Conservation (phyloP, 2,329 filamentous ascomycete genomes). For the Rugonectria rugulosa region DNA sequence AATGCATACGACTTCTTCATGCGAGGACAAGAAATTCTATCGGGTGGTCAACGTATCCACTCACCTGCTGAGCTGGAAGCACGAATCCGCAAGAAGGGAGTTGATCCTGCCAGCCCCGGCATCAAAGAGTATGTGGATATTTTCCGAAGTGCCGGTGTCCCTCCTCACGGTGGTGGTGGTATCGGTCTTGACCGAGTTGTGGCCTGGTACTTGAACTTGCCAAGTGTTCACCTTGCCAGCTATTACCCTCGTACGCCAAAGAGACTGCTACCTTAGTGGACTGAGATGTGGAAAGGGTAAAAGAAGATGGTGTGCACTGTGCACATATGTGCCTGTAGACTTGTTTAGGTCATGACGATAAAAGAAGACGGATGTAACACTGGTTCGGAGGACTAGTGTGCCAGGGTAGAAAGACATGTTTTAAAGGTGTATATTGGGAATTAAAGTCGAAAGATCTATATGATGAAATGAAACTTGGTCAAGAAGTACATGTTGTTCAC, state of each 20-base stretch:
- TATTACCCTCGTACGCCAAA: constrained; percentile 69
- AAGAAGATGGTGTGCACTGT: constrained; percentile 3
- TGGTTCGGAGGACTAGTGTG: neutral
- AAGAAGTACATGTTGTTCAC: neutral
- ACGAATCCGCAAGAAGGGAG: constrained; percentile 79
- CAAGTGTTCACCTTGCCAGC: constrained; percentile 64
- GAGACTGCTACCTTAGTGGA: constrained; percentile 59
- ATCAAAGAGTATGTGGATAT: constrained; percentile 91
- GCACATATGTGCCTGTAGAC: constrained; percentile 1
- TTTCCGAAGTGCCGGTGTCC: constrained; percentile 81
- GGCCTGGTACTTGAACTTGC: constrained; percentile 66
- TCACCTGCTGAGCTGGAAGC: constrained; percentile 77
- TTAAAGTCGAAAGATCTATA: constrained; percentile 20
- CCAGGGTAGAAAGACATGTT: constrained; percentile 1
- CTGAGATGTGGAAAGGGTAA: constrained; percentile 5
- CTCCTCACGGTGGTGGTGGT: constrained; percentile 89
- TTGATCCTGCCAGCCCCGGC: constrained; percentile 76
- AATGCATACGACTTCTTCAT: constrained; percentile 86
- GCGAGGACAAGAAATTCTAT: constrained; percentile 90
- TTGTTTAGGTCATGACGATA: constrained; percentile 1
- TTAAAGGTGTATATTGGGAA: constrained; percentile 13
- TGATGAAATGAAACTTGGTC: neutral
- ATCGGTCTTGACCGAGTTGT: constrained; percentile 91
- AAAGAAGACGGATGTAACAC: neutral
- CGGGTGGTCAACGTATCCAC: constrained; percentile 91